Evolutionary conservation across 192 early-diverging fungal species (phyloP).

Genomic region (Coemansia sp.): DNA sequence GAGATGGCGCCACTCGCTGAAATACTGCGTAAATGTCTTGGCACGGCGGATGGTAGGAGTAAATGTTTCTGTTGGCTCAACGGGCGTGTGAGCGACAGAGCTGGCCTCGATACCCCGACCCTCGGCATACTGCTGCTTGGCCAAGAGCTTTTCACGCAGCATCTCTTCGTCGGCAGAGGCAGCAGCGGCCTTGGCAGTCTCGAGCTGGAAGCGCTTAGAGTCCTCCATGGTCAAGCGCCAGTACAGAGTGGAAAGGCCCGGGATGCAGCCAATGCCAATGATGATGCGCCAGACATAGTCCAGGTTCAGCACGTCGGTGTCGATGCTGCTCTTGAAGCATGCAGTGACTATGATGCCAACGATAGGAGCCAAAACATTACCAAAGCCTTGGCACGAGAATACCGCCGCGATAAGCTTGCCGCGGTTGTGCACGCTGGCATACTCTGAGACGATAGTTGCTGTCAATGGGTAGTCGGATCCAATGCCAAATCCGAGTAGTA

Average conservation of each 20-base stretch:
- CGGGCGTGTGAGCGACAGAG: slow-evolving; percentile 4
- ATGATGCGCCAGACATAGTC: slow-evolving; percentile 94
- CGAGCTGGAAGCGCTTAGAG: slow-evolving; percentile 76
- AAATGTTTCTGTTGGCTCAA: not conserved
- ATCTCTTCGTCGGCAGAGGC: slow-evolving; percentile 55
- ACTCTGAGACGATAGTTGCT: slow-evolving; percentile 92
- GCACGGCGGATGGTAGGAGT: slow-evolving; percentile 15
- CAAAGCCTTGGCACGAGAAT: slow-evolving; percentile 94
- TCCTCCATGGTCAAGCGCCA: slow-evolving; percentile 92
- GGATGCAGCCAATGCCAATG: slow-evolving; percentile 82
- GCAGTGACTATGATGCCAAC: slow-evolving; percentile 74
- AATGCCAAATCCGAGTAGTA: slow-evolving; percentile 90
- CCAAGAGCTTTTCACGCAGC: slow-evolving; percentile 38
- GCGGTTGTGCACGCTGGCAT: slow-evolving; percentile 74
- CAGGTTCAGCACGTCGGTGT: slow-evolving; percentile 63
- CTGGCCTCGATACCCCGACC: slow-evolving; percentile 21
- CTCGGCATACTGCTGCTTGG: slow-evolving; percentile 29
- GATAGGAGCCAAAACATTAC: slow-evolving; percentile 78
- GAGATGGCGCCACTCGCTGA: slow-evolving; percentile 76
- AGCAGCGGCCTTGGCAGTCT: slow-evolving; percentile 38
- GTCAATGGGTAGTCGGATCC: slow-evolving; percentile 97
- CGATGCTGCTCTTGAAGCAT: slow-evolving; percentile 70
- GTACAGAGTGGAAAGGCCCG: slow-evolving; percentile 82
- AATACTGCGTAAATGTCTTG: slow-evolving; percentile 67
- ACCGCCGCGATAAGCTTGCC: slow-evolving; percentile 89